Evolutionary conservation across 2,329 filamentous ascomycete species (phyloP).

Genomic region (Pseudogymnoascus sp.): DNA sequence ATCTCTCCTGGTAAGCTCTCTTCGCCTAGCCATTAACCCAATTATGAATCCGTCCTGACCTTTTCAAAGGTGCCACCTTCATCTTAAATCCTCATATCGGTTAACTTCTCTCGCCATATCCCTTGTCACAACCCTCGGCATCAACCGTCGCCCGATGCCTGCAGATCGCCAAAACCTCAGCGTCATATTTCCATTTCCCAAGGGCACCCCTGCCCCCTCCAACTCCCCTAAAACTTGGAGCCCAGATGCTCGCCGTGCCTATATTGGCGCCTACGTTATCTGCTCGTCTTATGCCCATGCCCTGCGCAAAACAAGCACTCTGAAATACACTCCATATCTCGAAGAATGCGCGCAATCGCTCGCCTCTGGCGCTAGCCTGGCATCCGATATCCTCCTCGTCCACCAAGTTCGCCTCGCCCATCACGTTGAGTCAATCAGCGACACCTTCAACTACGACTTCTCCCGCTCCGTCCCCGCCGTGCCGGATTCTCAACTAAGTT

Average conservation of each 20-base stretch:
- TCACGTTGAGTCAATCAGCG: constrained; percentile 8
- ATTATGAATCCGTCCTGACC: neutral
- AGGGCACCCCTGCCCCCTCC: neutral
- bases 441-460: constrained; percentile 10
- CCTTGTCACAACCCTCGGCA: constrained; percentile 7
- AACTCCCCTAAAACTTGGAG: constrained; percentile 4
- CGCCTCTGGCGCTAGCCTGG: neutral
- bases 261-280: constrained; percentile 11
- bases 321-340: neutral
- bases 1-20: constrained; percentile 10
- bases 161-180: neutral
- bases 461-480: neutral
- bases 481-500: constrained; percentile 6
- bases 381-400: constrained; percentile 6
- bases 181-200: constrained; percentile 4
- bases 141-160: neutral
- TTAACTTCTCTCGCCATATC: constrained; percentile 8
- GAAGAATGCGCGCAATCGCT: constrained; percentile 12
- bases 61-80: constrained; percentile 11
- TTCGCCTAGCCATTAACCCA: neutral
- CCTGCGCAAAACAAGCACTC: constrained; percentile 1
- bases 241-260: constrained; percentile 10
- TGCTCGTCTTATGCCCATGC: constrained; percentile 10
- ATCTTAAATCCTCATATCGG: constrained; percentile 12
- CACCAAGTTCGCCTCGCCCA: constrained; percentile 11